These are phyloP conservation scores for Penicillium bovifimosum DNA, from an alignment of 495 filamentous ascomycete genomes.

Conservation along the genomic window DNA sequence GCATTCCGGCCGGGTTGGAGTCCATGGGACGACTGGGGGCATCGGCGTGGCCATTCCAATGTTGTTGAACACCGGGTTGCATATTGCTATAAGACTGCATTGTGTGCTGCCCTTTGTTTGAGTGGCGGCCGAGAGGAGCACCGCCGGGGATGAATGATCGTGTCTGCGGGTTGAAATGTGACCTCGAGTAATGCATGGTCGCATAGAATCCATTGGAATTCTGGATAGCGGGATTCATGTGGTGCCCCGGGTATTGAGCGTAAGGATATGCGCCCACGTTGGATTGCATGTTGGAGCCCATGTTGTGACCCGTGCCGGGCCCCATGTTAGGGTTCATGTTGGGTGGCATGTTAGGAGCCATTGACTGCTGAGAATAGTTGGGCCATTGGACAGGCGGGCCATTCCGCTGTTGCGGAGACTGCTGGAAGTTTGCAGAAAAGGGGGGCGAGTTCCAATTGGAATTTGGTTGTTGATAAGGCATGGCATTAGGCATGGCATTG, in stretches of 20 bases:
- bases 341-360: slow-evolving; percentile 28
- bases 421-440: slow-evolving; percentile 42
- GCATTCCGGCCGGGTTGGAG: neutral
- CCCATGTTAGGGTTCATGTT: slow-evolving; percentile 33
- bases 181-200: slow-evolving; percentile 72
- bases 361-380: slow-evolving; percentile 24
- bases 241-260: slow-evolving; percentile 67
- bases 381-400: slow-evolving; percentile 36
- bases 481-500: slow-evolving; percentile 24
- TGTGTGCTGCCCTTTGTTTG: slow-evolving; percentile 27
- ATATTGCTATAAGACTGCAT: slow-evolving; percentile 29
- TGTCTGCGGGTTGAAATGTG: slow-evolving; percentile 88
- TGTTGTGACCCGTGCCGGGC: slow-evolving; percentile 29
- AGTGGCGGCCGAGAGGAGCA: slow-evolving; percentile 26
- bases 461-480: slow-evolving; percentile 28
- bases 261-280: slow-evolving; percentile 61
- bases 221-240: slow-evolving; percentile 58
- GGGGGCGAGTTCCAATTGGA: slow-evolving; percentile 31
- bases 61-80: slow-evolving; percentile 20
- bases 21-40: slow-evolving; percentile 6
- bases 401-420: slow-evolving; percentile 28
- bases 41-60: slow-evolving; percentile 38
- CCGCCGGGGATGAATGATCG: slow-evolving; percentile 74
- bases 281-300: slow-evolving; percentile 21
- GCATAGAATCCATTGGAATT: slow-evolving; percentile 56